Base-by-base conservation (phyloP, 805 yeast species). In the Saccharomycopsis javanensis region DNA sequence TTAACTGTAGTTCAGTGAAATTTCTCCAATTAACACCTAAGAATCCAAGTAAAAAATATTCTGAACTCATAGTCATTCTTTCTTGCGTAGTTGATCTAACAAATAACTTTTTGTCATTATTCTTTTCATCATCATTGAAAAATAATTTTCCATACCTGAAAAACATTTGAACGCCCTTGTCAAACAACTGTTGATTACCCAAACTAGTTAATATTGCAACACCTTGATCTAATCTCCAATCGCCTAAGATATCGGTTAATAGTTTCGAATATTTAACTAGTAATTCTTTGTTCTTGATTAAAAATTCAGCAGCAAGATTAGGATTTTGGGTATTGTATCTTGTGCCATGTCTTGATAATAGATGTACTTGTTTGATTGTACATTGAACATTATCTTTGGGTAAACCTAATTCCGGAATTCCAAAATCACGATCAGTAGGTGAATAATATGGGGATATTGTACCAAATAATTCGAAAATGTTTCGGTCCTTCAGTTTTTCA, bases 301-400 rank as follows among this genome's bases (percentile, higher is more conserved):
- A 35, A 16, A 72, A 72, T 3, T 68, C 63, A 30, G 66, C 67
- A 5, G 7, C 68, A 57, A 56, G 55, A 8, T 64, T 58, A 11
- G 48, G 15, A 18, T 74, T 71, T 1, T 63, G 67, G 1, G 86
- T 78, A 2, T 88, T 90, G 65, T 75, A 86, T 61, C 96, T 73
- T 68, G 87, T 94, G 18, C 92, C 95, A 65, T 88, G 95, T 65
- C 96, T 78, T 63, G 83, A 82, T 55, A 85, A 70, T 23, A 86
- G 69, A 62, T 85, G 89, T 5, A 85, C 88, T 68, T 86, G 92
- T 61, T 79, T 79, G 57, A 83, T 72, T 5, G 68, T 64, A 68
- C 87, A 83, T 51, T 72, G 72, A 10, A 42, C 28, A 42, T 42
- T 16, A 8, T 42, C 15, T 7, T 67, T 71, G n/a, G 65, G 63